Base-by-base conservation (phyloP, 1,139 yeast species). In the Yamadazyma atmosphaerica region DNA sequence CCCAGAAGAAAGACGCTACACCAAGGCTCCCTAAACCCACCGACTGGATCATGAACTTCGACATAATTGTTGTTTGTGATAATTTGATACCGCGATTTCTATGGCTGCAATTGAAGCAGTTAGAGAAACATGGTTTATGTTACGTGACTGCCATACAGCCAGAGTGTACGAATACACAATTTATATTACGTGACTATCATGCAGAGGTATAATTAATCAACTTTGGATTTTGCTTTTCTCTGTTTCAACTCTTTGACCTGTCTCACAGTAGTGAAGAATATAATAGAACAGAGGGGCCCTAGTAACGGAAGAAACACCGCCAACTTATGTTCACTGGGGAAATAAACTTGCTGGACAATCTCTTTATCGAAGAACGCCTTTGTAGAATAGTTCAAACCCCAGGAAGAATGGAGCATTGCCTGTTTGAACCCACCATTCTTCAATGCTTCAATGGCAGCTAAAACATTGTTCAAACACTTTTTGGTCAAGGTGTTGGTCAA, bases 301-400 rank as follows among this genome's bases (percentile, higher is more conserved):
- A 89, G 61, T 38, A 92, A 65, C 0, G 98, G 98, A 52, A 88
- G 69, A 49, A 89, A 92, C 0, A 92, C 96, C 0, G 98, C 98
- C 54, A 90, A 69, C 56, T 88, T 89, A 58, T 92, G 98, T 55
- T 90, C 97, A 48, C 87, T 90, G 0, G 98, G 98, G 69, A 90
- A 89, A 54, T 86, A 89, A 35, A 86, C 86, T 55, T 90, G 97
- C 54, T 88, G 96, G 7, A 90, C 92, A 95, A 92, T 90, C 60
- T 85, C 90, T 52, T 86, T 86, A 49, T 90, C 95, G 58, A 90
- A 92, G 54, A 92, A 90, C 0, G 97, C 97, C 28, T 69, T 66
- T 51, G 88, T 86, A 1, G 95, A 81, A 25, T 67, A 60, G 30
- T 65, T 58, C 22, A 78, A 68, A 6, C 92, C 80, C 14, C 60